Evolutionary conservation across 2,329 filamentous ascomycete species (phyloP).

Genomic region (Phoma sp.): DNA sequence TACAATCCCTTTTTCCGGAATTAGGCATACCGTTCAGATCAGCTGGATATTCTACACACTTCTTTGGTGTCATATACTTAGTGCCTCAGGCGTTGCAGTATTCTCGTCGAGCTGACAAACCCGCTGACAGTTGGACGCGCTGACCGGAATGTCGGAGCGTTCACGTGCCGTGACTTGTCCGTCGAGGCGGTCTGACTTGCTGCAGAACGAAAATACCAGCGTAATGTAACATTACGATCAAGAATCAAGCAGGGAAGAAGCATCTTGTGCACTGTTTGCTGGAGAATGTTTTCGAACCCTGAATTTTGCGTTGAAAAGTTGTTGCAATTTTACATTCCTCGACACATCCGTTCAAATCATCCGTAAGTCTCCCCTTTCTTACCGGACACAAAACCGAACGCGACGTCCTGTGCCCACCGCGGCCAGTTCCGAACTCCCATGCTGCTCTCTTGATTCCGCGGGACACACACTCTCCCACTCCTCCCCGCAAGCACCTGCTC

Average conservation of each 20-base stretch:
- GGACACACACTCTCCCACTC: slow-evolving; percentile 34
- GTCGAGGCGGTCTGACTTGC: background rate
- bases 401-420: slow-evolving; percentile 36
- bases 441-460: slow-evolving; percentile 21
- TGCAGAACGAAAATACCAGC: no score
- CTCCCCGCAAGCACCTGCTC: slow-evolving; percentile 34
- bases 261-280: no score
- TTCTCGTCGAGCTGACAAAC: background rate
- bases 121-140: background rate
- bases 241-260: no score
- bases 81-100: background rate
- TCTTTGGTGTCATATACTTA: background rate
- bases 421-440: slow-evolving; percentile 28
- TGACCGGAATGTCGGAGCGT: background rate
- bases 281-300: no score
- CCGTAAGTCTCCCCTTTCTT: background rate
- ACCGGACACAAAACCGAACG: slow-evolving; percentile 21
- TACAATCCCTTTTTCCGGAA: background rate
- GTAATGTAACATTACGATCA: no score
- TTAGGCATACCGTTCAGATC: background rate
- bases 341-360: no score
- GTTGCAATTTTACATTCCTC: no score
- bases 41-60: background rate
- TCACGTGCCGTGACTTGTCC: background rate
- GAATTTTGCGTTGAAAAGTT: no score